Evolutionary conservation across 257 asterid genomes (phyloP).

Genomic region (Voacanga thouarsii): DNA sequence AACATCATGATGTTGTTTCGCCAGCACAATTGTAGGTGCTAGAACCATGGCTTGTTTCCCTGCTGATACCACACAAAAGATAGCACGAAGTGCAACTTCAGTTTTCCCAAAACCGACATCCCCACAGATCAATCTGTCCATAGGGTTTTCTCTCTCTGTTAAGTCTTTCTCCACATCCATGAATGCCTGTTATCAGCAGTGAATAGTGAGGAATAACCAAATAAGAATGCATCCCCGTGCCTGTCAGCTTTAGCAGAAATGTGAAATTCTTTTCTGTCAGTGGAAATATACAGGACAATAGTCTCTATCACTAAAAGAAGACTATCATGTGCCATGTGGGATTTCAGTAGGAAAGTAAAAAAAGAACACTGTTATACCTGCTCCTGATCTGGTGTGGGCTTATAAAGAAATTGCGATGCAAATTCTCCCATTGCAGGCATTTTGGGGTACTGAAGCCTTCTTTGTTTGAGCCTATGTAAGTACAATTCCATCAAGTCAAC

Average conservation of each 20-base stretch:
- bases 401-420: constrained; percentile 69
- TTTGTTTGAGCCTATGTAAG: constrained; percentile 91
- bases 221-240: neutral
- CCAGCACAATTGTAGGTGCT: constrained; percentile 92
- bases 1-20: constrained; percentile 93
- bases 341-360: constrained; percentile 9
- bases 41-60: constrained; percentile 95
- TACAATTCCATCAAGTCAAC: constrained; percentile 96
- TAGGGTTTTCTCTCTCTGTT: constrained; percentile 85
- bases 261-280: neutral
- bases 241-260: constrained; percentile 3
- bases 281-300: constrained; percentile 7
- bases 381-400: constrained; percentile 88
- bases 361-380: constrained; percentile 42
- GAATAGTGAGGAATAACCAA: constrained; percentile 11
- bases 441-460: constrained; percentile 77
- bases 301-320: neutral
- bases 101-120: constrained; percentile 99
- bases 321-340: constrained; percentile 2
- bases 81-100: constrained; percentile 97
- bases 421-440: constrained; percentile 60
- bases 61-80: constrained; percentile 83
- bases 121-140: constrained; percentile 98
- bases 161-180: constrained; percentile 87
- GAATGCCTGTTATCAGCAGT: constrained; percentile 71